These are phyloP conservation scores for Lipomyces starkeyi DNA, from an alignment of 805 yeast species.

Conservation along the genomic window DNA sequence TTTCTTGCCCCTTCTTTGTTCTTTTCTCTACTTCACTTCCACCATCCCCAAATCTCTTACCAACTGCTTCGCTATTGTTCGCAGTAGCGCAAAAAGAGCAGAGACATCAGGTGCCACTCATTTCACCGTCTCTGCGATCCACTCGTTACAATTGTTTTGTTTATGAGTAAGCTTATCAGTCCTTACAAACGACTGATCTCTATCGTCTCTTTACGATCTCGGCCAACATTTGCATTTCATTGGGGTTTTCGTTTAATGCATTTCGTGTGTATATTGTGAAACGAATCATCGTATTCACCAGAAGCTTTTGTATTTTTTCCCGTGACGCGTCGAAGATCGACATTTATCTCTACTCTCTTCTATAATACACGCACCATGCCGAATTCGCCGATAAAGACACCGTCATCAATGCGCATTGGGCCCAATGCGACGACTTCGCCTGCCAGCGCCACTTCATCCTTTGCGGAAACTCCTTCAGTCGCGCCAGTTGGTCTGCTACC, in stretches of 20 bases:
- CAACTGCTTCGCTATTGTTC: neutral
- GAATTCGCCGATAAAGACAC: conserved; percentile 1
- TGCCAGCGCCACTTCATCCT: neutral
- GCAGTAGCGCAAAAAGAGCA: neutral
- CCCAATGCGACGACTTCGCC: neutral
- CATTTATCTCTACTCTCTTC: neutral
- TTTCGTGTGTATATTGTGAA: neutral
- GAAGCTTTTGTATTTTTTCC: neutral
- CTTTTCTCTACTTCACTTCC: neutral
- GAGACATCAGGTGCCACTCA: conserved; percentile 24
- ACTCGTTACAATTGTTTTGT: neutral
- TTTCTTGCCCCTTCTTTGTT: neutral
- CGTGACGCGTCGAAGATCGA: neutral
- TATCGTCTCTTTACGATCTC: neutral
- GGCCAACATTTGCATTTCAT: neutral
- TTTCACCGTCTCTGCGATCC: conserved; percentile 17
- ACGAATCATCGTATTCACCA: neutral
- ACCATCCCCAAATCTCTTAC: neutral
- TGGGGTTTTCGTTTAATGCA: neutral
- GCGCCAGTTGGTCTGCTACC: conserved; percentile 41
- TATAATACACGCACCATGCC: neutral
- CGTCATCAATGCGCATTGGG: neutral
- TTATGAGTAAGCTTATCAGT: neutral
- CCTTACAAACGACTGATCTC: neutral
- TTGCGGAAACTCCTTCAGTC: conserved; percentile 13